Evolutionary conservation across 75 land plant genomes (phyloP).

Genomic region (Sequoia sempervirens): DNA sequence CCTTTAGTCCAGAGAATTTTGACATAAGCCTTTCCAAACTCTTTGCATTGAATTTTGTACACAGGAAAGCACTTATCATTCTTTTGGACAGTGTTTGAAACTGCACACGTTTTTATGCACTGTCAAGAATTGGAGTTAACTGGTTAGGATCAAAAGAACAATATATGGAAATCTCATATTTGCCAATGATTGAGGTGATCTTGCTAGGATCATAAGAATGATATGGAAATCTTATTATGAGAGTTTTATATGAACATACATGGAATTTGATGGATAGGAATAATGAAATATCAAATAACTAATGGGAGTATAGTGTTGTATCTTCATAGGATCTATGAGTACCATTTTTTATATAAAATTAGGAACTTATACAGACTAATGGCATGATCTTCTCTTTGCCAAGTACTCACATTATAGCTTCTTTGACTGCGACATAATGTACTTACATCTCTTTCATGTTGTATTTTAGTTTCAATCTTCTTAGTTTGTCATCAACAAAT

Average conservation of each 20-base stretch:
- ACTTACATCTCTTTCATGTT: not conserved
- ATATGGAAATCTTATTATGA: not conserved
- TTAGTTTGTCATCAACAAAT: not conserved
- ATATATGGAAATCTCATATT: not conserved
- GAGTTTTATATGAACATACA: not conserved
- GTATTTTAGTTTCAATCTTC: slow-evolving; percentile 2
- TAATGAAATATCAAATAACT: not conserved
- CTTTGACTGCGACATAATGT: not conserved
- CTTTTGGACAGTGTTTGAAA: not conserved
- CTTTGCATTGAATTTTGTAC: not conserved
- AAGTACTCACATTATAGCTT: not conserved
- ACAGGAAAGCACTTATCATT: not conserved
- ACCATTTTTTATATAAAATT: not conserved
- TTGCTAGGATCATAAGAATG: not conserved
- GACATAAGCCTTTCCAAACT: not conserved
- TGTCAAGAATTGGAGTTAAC: not conserved
- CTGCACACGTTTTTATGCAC: not conserved
- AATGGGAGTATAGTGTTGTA: not conserved
- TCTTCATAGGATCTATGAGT: too few species aligned
- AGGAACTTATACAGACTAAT: not conserved
- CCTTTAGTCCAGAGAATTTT: too few species aligned
- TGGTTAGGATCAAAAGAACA: not conserved
- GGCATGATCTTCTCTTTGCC: not conserved
- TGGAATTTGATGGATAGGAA: not conserved
- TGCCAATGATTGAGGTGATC: not conserved